phyloP scores from a whole-genome alignment of 768 basidiomycete species.

The Suillus americanus region DNA sequence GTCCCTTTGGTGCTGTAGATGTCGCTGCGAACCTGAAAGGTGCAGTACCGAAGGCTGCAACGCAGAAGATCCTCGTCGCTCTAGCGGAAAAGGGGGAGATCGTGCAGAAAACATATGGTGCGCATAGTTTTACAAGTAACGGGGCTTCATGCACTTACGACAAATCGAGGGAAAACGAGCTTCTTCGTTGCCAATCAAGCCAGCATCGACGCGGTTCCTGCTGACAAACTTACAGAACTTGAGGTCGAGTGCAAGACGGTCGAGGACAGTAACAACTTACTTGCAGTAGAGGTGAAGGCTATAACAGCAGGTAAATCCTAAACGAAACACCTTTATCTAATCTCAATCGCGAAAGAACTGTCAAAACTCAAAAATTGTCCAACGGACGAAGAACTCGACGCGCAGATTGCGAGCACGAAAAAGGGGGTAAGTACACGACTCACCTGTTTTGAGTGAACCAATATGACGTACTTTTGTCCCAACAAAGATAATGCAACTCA shows the following conservation, averaged over 20 bases:
- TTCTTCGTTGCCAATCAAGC: conserved; percentile 88
- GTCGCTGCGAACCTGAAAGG: conserved; percentile 90
- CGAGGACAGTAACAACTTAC: conserved; percentile 58
- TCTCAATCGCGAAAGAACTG: conserved; percentile 50
- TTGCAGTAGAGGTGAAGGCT: conserved; percentile 51
- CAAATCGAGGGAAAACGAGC: conserved; percentile 67
- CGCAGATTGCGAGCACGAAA: conserved; percentile 49
- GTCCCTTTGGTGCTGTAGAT: conserved; percentile 93
- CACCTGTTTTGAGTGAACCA: conserved; percentile 13
- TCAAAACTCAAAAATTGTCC: conserved; percentile 60
- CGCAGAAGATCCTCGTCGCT: conserved; percentile 78
- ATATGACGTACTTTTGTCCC: conserved; percentile 5
- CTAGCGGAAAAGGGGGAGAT: conserved; percentile 86
- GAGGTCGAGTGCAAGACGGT: conserved; percentile 56
- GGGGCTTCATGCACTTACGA: conserved; percentile 2
- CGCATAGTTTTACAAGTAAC: conserved; percentile 16
- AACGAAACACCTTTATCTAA: neutral
- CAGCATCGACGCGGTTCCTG: conserved; percentile 62
- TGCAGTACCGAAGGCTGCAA: conserved; percentile 78
- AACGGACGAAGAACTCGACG: conserved; percentile 65
- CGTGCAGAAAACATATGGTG: conserved; percentile 83
- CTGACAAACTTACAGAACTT: conserved; percentile 58
- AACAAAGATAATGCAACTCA: conserved; percentile 48
- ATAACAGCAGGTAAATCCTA: conserved; percentile 26
- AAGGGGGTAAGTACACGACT: conserved; percentile 45